phyloP scores from a whole-genome alignment of 108 stramenopile genomes.

The Nitzschia inconspicua region DNA sequence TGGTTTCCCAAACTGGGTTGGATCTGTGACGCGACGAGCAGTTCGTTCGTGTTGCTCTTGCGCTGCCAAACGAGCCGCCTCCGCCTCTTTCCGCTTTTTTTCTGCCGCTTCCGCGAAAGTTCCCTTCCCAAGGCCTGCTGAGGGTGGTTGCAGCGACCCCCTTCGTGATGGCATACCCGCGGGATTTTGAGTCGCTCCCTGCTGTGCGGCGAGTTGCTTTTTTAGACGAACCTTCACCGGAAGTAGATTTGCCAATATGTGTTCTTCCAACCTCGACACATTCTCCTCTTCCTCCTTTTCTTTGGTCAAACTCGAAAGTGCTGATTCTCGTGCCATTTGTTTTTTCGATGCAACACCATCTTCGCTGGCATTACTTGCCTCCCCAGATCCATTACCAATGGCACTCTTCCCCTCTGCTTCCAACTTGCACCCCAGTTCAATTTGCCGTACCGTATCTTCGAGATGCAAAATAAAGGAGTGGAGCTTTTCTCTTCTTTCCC shows the following conservation, averaged over 20 bases:
- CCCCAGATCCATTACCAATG: not conserved
- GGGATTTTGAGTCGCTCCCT: slow-evolving; percentile 78
- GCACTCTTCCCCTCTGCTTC: slow-evolving; percentile 33
- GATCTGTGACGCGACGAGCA: slow-evolving; percentile 16
- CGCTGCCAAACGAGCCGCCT: slow-evolving; percentile 34
- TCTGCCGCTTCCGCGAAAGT: slow-evolving; percentile 68
- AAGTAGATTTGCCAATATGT: slow-evolving; percentile 78
- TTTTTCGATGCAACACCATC: slow-evolving; percentile 9
- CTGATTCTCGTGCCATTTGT: slow-evolving; percentile 34
- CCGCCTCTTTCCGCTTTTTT: slow-evolving; percentile 50
- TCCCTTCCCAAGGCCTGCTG: slow-evolving; percentile 31
- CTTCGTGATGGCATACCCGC: slow-evolving; percentile 61
- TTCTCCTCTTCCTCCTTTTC: slow-evolving; percentile 70
- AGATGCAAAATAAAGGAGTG: slow-evolving; percentile 82
- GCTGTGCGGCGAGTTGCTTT: slow-evolving; percentile 80
- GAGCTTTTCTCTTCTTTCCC: slow-evolving; percentile 81
- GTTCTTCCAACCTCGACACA: slow-evolving; percentile 81
- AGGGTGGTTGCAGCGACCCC: slow-evolving; percentile 33
- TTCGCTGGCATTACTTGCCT: not conserved
- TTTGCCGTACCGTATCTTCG: slow-evolving; percentile 76
- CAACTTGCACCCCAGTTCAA: slow-evolving; percentile 51
- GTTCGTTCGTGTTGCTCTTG: slow-evolving; percentile 24
- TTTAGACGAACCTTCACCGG: slow-evolving; percentile 81
- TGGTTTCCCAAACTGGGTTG: slow-evolving; percentile 60
- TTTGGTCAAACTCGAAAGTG: slow-evolving; percentile 40